phyloP scores from a whole-genome alignment of 2,329 filamentous ascomycete species.

The Sarocladium oryzae region DNA sequence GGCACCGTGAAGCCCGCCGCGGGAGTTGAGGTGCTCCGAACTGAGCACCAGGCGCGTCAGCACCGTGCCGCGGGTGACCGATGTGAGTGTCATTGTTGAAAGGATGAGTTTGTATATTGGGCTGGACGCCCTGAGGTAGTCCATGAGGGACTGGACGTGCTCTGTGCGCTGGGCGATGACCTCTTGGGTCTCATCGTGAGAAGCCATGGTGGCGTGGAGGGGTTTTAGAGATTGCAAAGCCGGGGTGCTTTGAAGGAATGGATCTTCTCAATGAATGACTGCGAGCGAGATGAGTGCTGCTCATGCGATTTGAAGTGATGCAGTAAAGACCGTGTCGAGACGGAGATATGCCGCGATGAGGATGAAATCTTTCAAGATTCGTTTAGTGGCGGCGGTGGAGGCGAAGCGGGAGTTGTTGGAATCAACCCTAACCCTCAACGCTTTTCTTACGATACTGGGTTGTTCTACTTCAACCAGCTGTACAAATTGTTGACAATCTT shows the following conservation, averaged over 20 bases:
- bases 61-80: conserved; percentile 35
- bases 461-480: too few species aligned
- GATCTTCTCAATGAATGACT: too few species aligned
- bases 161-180: conserved; percentile 10
- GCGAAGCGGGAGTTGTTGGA: background rate
- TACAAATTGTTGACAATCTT: too few species aligned
- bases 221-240: too few species aligned
- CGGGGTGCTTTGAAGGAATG: too few species aligned
- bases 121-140: conserved; percentile 35
- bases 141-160: conserved; percentile 25
- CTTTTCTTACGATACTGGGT: background rate
- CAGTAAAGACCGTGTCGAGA: background rate
- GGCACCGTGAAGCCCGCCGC: conserved; percentile 62
- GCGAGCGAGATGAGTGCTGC: too few species aligned
- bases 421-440: background rate
- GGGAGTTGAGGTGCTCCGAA: conserved; percentile 58
- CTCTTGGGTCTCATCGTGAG: background rate
- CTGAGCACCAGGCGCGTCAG: conserved; percentile 41
- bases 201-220: background rate
- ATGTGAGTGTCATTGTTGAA: conserved; percentile 36
- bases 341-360: background rate
- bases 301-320: too few species aligned
- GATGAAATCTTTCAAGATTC: background rate
- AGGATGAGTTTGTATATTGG: conserved; percentile 44
- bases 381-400: too few species aligned